phyloP scores from a whole-genome alignment of 257 asterid species.

The Nicotiana paniculata region DNA sequence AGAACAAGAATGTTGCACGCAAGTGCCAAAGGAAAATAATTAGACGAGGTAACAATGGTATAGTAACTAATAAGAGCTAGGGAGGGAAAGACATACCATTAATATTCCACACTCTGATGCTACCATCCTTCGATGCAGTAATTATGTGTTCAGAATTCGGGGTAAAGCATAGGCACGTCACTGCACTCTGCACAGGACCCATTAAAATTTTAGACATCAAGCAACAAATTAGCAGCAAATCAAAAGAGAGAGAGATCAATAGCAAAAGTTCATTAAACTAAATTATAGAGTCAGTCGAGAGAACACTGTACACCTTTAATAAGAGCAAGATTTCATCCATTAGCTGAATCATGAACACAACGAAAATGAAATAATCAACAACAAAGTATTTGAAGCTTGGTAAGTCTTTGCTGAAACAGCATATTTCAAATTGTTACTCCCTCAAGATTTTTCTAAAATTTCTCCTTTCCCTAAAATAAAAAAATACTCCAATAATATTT shows the following conservation, averaged over 20 bases:
- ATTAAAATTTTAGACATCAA: slow-evolving; percentile 1
- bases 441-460: background rate
- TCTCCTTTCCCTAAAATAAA: background rate
- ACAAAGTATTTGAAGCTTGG: background rate
- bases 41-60: background rate
- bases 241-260: background rate
- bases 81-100: slow-evolving; percentile 44
- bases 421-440: background rate
- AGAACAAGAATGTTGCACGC: slow-evolving; percentile 12
- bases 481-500: no score
- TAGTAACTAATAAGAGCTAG: background rate
- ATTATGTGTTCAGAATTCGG: slow-evolving; percentile 84
- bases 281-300: background rate
- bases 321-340: background rate
- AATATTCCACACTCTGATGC: slow-evolving; percentile 88
- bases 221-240: slow-evolving; percentile 3
- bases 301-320: background rate
- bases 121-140: slow-evolving; percentile 95
- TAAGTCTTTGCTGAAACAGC: background rate
- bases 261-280: background rate
- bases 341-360: background rate
- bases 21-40: background rate
- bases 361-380: background rate
- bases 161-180: slow-evolving; percentile 92
- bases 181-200: slow-evolving; percentile 79